Evolutionary conservation across 768 basidiomycete species (phyloP), one percentile per base, ranked within the genome.

Genomic region (Auriscalpium vulgare): DNA sequence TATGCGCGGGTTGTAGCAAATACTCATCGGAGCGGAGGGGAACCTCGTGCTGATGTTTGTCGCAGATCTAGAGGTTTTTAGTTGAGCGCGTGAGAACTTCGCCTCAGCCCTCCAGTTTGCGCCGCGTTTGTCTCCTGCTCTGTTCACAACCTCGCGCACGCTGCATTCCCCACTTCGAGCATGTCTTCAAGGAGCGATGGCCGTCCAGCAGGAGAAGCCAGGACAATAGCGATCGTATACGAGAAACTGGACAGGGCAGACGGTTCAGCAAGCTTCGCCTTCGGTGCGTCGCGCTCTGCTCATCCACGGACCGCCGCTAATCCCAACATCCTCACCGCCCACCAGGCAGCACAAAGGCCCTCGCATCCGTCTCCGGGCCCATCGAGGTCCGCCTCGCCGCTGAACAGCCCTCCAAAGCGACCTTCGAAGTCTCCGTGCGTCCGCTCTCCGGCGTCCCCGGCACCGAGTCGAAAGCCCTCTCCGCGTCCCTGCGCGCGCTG

Each of bases 281-380:
- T 45, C 59, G 75, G 72, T 73, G 40, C 65, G 67, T 38, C 70
- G 71, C 19, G 59, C 62, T 44, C 46, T 34, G 8, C 9, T 14
- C 48, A 1, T n/a, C 14, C 5, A 29, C 29, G 2, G 5, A 29
- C 29, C 29, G 5, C 29, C 29, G 29, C 29, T 29, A 29, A 29
- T 29, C 29, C 29, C 4, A 29, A 29, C 29, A 29, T 29, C 29
- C 3, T 29, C 29, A 29, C 29, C 29, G 29, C 7, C 29, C 4
- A 29, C 7, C 62, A 67, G 86, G 75, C 17, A 59, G 69, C 5
- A 75, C 72, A 4, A 56, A 65, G n/a, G 66, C 83, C 3, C 68
- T 91, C 17, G 82, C 85, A 8, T 90, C 90, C 5, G 67, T 91
- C 37, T 88, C 88, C 13, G 91, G 91, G 0, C 91, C 91, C 17